Percentiles rank a stretch among this genome's conserved stretches.
Evolutionary conservation across 164 flowering plant species (phyloP).

Genomic region (Berberis vulgaris): DNA sequence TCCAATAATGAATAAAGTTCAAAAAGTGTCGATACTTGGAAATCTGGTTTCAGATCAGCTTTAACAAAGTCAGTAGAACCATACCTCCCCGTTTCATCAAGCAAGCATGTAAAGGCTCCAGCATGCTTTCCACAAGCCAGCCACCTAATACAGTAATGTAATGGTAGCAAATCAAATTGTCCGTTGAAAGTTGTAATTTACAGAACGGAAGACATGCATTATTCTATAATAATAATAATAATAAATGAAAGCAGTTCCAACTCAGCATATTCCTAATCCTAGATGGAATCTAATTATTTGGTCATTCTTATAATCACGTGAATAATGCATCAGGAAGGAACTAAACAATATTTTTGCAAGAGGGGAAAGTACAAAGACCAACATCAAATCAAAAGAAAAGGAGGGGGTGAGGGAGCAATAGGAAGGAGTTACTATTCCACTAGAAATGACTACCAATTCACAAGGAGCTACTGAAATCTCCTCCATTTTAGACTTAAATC

Average conservation of each 20-base stretch:
- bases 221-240: background rate
- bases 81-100: conserved; percentile 83
- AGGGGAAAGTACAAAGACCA: no score
- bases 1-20: conserved; percentile 51
- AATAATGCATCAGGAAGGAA: no score
- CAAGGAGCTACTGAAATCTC: no score
- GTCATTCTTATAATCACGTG: no score
- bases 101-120: conserved; percentile 80
- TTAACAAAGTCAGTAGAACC: conserved; percentile 35
- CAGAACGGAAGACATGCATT: background rate
- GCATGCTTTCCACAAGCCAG: conserved; percentile 86
- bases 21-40: conserved; percentile 63
- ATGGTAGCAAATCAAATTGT: background rate
- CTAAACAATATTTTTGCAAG: no score
- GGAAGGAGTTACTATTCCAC: no score
- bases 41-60: conserved; percentile 61
- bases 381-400: no score
- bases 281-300: no score
- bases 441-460: no score
- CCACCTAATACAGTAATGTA: conserved; percentile 20
- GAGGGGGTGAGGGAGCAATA: no score
- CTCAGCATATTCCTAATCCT: background rate
- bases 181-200: background rate
- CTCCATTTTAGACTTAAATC: no score
- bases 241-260: background rate